Base-by-base conservation (phyloP, 306 rosid species). In the Begonia loranthoides region DNA sequence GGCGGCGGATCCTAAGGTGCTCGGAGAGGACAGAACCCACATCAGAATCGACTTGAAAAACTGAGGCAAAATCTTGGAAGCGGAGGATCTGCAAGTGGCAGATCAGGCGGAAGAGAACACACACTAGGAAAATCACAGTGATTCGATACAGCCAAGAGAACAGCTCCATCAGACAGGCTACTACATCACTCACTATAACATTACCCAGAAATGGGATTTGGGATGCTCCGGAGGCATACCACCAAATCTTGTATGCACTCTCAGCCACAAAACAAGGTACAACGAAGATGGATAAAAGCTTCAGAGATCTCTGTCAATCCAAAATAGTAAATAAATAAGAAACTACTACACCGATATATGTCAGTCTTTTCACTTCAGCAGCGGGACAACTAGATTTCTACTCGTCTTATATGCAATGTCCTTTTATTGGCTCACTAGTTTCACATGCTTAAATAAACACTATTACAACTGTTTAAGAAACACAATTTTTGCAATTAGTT, bases 191-290 rank as follows among this genome's bases (percentile, higher is more conserved):
- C 24, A 73, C 60, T 51, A 76, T 66, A 5, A 76, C 81, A 49
- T 78, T 82, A 0, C 94, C 97, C 13, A 90, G 1, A 56, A 73
- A 85, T 0, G 97, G 94, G 50, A 90, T 90, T 28, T 70, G 83
- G 6, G 87, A 73, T 2, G 74, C 87, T 60, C 89, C 97, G 0
- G 97, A 85, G 14, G 92, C 71, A 63, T 90, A 90, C 95, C 97
- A 90, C 97, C 97, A 90, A 61, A 90, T 72, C 67, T 90, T 85
- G 81, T 82, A 90, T 54, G 82, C 87, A 55, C 72, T n/a, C 79
- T 82, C 90, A 0, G 77, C 94, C 5, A 58, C 49, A 13, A 89
- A 70, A 66, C 90, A 77, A 9, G 97, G 95, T 10, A 68, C 49
- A 28, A 83, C 95, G 40, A 85, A 82, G 15, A 68, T 36, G 12